These are phyloP conservation scores for Paecilomyces sp. DNA, from an alignment of 2,329 filamentous ascomycete genomes.

Conservation along the genomic window DNA sequence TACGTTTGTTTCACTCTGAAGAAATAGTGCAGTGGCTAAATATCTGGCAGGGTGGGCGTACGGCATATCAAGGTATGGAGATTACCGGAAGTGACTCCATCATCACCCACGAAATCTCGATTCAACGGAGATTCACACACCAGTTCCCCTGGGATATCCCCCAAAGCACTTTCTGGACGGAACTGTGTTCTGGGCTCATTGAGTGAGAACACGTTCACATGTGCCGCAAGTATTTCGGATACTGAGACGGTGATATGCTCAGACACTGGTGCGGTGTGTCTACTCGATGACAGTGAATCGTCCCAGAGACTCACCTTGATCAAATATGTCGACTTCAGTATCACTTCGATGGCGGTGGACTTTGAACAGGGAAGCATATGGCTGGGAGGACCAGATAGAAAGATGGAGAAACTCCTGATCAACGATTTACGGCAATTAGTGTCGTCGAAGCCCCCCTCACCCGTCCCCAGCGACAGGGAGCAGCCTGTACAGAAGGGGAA, in stretches of 20 bases:
- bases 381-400: slow-evolving; percentile 61
- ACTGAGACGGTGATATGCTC: slow-evolving; percentile 75
- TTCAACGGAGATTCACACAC: slow-evolving; percentile 34
- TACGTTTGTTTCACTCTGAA: slow-evolving; percentile 23
- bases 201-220: slow-evolving; percentile 77
- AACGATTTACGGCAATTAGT: slow-evolving; percentile 29
- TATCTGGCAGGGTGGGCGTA: slow-evolving; percentile 57
- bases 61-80: slow-evolving; percentile 93
- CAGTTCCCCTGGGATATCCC: slow-evolving; percentile 36
- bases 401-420: slow-evolving; percentile 42
- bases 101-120: slow-evolving; percentile 59
- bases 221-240: slow-evolving; percentile 64
- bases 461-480: slow-evolving; percentile 14
- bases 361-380: slow-evolving; percentile 52
- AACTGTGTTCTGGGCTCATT: slow-evolving; percentile 80
- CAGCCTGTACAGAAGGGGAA: slow-evolving; percentile 19
- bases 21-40: slow-evolving; percentile 3
- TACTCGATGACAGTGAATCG: slow-evolving; percentile 69
- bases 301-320: slow-evolving; percentile 64
- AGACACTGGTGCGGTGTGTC: slow-evolving; percentile 81
- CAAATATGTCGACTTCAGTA: slow-evolving; percentile 58
- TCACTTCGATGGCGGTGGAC: slow-evolving; percentile 60
- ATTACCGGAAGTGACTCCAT: slow-evolving; percentile 58
- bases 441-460: slow-evolving; percentile 15
- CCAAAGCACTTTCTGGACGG: slow-evolving; percentile 71